Evolutionary conservation across 2,329 filamentous ascomycete species (phyloP).

Genomic region (Tolypocladium endophyticum): DNA sequence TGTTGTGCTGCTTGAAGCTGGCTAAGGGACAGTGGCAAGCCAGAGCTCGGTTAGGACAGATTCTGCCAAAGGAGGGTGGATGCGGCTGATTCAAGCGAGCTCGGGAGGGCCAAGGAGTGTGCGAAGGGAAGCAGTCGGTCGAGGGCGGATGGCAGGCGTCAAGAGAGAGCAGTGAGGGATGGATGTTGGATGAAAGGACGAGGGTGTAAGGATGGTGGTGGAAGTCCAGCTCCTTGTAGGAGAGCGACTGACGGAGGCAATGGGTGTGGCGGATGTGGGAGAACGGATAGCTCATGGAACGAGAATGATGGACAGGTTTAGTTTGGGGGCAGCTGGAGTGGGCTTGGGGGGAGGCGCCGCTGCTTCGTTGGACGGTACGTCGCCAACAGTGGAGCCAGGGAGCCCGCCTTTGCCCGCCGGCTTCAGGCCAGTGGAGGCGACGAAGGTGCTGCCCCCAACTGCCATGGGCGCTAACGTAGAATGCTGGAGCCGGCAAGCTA

Average conservation of each 20-base stretch:
- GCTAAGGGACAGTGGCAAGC: conserved; percentile 10
- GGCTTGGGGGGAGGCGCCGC: conserved; percentile 2
- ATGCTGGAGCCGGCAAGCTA: too few relatives aligned
- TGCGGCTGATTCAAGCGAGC: conserved; percentile 15
- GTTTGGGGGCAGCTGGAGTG: neutral
- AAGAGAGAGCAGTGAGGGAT: conserved; percentile 27
- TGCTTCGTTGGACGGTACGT: neutral
- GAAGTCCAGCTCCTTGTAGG: conserved; percentile 21
- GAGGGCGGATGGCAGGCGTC: conserved; percentile 25
- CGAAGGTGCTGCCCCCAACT: neutral
- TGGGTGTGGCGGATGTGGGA: conserved; percentile 9
- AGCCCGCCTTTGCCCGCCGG: neutral
- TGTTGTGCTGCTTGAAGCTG: conserved; percentile 3
- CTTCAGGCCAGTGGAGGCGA: neutral
- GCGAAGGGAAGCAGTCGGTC: conserved; percentile 21
- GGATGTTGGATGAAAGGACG: conserved; percentile 30
- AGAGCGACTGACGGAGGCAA: conserved; percentile 9
- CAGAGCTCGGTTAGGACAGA: conserved; percentile 14
- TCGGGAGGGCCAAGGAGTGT: conserved; percentile 27
- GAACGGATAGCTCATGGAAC: conserved; percentile 13
- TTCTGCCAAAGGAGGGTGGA: conserved; percentile 27
- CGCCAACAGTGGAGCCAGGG: neutral
- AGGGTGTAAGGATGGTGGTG: conserved; percentile 1
- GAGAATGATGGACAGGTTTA: neutral
- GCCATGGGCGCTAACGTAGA: neutral